These are phyloP conservation scores for Botrytis deweyae DNA, from an alignment of 2,329 filamentous ascomycete species.

Conservation along the genomic window DNA sequence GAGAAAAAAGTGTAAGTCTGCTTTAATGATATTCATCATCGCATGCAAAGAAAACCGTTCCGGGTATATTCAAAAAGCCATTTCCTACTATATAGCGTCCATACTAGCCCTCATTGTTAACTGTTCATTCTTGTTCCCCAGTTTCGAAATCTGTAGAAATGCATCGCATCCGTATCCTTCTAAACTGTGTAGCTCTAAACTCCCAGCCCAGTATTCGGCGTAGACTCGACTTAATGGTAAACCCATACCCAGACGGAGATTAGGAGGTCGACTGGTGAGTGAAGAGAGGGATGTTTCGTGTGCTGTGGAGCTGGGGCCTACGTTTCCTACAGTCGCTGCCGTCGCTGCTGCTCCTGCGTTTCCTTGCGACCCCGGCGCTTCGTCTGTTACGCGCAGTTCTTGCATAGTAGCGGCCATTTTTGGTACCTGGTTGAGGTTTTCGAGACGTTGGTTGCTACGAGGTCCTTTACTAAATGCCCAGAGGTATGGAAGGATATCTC, in stretches of 20 bases:
- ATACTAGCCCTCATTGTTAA: constrained; percentile 75
- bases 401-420: constrained; percentile 92
- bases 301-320: constrained; percentile 15
- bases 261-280: constrained; percentile 78
- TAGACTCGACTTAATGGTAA: constrained; percentile 92
- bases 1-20: neutral
- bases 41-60: neutral
- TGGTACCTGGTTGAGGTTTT: constrained; percentile 83
- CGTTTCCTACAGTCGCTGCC: constrained; percentile 33
- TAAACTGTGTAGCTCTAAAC: constrained; percentile 82
- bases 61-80: constrained; percentile 12
- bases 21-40: neutral
- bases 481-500: constrained; percentile 80
- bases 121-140: constrained; percentile 98
- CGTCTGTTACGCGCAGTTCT: constrained; percentile 62
- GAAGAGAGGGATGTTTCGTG: constrained; percentile 64
- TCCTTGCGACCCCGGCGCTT: constrained; percentile 5
- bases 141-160: constrained; percentile 91
- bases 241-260: constrained; percentile 87
- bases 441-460: constrained; percentile 70
- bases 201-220: constrained; percentile 97
- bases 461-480: constrained; percentile 98
- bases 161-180: constrained; percentile 96
- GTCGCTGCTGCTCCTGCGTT: constrained; percentile 36
- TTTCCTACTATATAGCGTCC: constrained; percentile 58